These are phyloP conservation scores for Candolleomyces aberdarensis DNA, from an alignment of 768 basidiomycete genomes.

Conservation along the genomic window DNA sequence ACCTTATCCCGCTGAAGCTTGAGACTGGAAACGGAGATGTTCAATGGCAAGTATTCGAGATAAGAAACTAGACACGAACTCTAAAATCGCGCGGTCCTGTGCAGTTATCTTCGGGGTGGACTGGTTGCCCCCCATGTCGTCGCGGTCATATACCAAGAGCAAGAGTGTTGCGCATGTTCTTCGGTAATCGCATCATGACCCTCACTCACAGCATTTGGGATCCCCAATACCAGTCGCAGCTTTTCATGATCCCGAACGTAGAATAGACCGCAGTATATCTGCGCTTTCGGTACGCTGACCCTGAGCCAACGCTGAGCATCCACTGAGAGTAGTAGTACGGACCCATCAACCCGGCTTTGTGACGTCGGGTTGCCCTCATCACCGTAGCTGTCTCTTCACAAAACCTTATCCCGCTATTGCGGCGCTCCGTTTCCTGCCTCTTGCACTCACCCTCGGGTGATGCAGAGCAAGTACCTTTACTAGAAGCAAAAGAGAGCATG, in stretches of 20 bases:
- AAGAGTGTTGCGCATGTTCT: not conserved
- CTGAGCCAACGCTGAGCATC: too few species aligned
- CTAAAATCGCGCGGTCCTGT: slow-evolving; percentile 93
- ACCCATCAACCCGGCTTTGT: not conserved
- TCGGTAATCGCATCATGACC: not conserved
- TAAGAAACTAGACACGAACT: slow-evolving; percentile 53
- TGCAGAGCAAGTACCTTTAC: not conserved
- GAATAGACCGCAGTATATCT: too few species aligned
- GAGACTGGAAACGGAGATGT: slow-evolving; percentile 50
- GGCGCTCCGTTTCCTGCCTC: not conserved
- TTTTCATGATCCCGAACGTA: too few species aligned
- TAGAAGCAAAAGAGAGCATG: not conserved
- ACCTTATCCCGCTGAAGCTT: slow-evolving; percentile 96
- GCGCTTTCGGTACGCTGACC: too few species aligned
- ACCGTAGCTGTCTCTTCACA: not conserved
- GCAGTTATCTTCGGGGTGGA: slow-evolving; percentile 86
- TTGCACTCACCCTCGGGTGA: not conserved
- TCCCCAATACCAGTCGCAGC: not conserved
- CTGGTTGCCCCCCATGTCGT: slow-evolving; percentile 64
- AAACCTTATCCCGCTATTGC: not conserved
- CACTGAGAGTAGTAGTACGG: too few species aligned
- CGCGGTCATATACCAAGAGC: not conserved
- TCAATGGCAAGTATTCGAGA: slow-evolving; percentile 9
- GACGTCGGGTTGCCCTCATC: not conserved
- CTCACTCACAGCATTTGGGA: not conserved